A percentile compares a stretch with the other conserved stretches of the same genome.
phyloP scores from a whole-genome alignment of 1,284 basidiomycete species.

The Pisolithus thermaeus region DNA sequence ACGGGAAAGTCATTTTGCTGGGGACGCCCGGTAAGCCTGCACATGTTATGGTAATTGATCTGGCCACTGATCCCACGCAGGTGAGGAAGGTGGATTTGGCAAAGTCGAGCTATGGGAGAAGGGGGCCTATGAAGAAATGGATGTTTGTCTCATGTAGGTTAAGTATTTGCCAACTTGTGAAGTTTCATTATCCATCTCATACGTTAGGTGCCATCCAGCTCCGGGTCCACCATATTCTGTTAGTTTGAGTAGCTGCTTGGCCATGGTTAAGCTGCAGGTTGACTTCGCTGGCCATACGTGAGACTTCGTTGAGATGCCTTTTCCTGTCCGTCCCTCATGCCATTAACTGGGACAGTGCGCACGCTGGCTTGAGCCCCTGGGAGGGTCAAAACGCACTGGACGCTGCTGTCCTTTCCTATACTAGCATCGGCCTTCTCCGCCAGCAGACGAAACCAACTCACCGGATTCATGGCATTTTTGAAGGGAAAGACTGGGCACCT shows the following conservation, averaged over 20 bases:
- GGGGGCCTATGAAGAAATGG: constrained; percentile 64
- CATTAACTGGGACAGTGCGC: constrained; percentile 38
- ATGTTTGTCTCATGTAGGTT: constrained; percentile 57
- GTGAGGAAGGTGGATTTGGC: constrained; percentile 71
- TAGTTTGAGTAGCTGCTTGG: constrained; percentile 48
- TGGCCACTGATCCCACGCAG: constrained; percentile 25
- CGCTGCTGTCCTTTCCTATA: constrained; percentile 70
- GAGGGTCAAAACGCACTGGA: constrained; percentile 74
- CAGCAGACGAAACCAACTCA: constrained; percentile 64
- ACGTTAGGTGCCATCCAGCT: constrained; percentile 55
- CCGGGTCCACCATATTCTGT: constrained; percentile 52
- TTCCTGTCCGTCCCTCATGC: neutral
- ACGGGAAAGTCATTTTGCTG: constrained; percentile 61
- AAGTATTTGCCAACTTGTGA: too few relatives aligned
- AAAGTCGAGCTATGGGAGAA: constrained; percentile 58
- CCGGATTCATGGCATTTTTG: constrained; percentile 62
- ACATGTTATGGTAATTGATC: neutral
- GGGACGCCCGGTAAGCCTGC: constrained; percentile 60
- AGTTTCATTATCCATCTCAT: neutral
- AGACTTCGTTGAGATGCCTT: constrained; percentile 12
- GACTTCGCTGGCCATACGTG: constrained; percentile 59
- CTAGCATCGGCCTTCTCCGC: constrained; percentile 61
- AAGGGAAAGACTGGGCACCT: constrained; percentile 55
- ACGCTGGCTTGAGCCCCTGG: constrained; percentile 70
- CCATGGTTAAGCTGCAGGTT: constrained; percentile 42